Percentiles rank a stretch among this genome's conserved stretches.
Evolutionary conservation across 331 rosid genomes (phyloP).

Genomic region (Spiraea crenata): DNA sequence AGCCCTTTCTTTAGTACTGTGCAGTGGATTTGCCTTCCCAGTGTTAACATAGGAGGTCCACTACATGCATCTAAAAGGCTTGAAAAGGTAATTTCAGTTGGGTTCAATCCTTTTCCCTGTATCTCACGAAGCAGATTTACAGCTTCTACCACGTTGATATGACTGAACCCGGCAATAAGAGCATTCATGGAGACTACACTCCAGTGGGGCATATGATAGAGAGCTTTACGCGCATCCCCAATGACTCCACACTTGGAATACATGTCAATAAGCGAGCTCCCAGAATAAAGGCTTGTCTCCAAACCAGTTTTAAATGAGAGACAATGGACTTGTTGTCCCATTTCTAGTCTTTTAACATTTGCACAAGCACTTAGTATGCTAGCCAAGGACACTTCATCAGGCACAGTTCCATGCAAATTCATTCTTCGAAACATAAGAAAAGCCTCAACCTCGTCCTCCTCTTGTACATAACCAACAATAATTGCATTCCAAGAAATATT

Average conservation of each 20-base stretch:
- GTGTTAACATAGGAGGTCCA: constrained; percentile 35
- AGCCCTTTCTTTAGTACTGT: constrained; percentile 55
- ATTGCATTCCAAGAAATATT: constrained; percentile 91
- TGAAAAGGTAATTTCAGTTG: constrained; percentile 73
- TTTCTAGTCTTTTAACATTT: constrained; percentile 43
- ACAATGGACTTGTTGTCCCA: constrained; percentile 71
- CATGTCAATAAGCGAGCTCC: constrained; percentile 87
- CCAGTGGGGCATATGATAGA: constrained; percentile 54
- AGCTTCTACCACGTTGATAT: constrained; percentile 51
- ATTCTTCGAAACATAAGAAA: constrained; percentile 69
- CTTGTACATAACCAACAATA: constrained; percentile 83
- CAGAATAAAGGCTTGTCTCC: constrained; percentile 69
- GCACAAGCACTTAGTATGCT: constrained; percentile 90
- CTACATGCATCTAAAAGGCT: constrained; percentile 72
- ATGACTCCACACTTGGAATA: constrained; percentile 67
- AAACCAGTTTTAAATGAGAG: constrained; percentile 66
- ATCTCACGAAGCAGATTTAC: constrained; percentile 51
- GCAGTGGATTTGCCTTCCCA: constrained; percentile 80
- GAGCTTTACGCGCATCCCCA: constrained; percentile 48
- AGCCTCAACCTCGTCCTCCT: constrained; percentile 56
- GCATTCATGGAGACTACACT: constrained; percentile 70
- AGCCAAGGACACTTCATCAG: constrained; percentile 85
- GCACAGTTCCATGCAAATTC: constrained; percentile 49
- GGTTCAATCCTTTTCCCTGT: constrained; percentile 52
- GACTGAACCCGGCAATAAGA: constrained; percentile 69